Conservation (phyloP, 306 rosid genomes). For the Quercus engelmannii region DNA sequence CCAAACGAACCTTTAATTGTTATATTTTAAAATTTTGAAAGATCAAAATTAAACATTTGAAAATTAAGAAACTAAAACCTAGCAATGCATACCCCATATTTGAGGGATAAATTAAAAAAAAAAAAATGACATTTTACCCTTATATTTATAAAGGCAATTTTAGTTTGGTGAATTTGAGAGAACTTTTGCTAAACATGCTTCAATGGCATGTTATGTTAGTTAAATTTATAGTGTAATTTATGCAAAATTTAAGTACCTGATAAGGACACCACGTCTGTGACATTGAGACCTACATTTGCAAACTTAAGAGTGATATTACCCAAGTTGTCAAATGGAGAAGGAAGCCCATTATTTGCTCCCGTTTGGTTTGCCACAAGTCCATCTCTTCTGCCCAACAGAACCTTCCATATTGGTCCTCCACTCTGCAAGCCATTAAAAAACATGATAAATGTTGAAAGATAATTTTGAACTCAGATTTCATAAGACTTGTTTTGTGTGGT, state of each 20-base stretch:
- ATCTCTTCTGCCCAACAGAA: conserved; percentile 73
- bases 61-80: no score
- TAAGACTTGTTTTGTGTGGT: no score
- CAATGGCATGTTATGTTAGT: no score
- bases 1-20: no score
- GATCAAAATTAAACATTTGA: no score
- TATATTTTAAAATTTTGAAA: no score
- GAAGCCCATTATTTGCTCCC: conserved; percentile 45
- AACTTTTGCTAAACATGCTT: no score
- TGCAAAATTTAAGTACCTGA: conserved; percentile 43
- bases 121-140: no score
- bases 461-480: background rate
- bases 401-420: conserved; percentile 77
- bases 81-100: no score
- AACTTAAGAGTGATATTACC: conserved; percentile 47
- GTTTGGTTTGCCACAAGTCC: conserved; percentile 54
- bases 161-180: background rate
- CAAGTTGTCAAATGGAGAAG: conserved; percentile 53
- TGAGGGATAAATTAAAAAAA: no score
- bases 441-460: background rate
- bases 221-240: background rate
- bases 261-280: conserved; percentile 61
- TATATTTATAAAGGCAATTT: no score
- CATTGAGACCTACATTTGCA: conserved; percentile 43
- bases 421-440: conserved; percentile 39